Evolutionary conservation across 768 basidiomycete species (phyloP).

Genomic region (Lenzites betulinus): DNA sequence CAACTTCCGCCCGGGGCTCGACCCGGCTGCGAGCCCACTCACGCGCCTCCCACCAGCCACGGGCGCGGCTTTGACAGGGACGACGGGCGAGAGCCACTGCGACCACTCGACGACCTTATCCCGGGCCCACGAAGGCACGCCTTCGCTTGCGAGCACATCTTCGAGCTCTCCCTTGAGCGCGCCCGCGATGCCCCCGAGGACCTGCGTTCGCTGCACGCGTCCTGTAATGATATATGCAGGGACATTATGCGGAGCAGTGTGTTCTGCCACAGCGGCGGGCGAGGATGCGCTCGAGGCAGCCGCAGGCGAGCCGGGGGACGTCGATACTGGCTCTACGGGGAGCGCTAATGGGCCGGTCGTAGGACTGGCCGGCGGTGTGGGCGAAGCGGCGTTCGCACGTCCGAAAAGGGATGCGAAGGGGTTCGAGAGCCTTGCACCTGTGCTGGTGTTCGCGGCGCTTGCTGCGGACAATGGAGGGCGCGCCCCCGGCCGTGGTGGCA

Average conservation of each 20-base stretch:
- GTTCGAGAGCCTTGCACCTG: constrained; percentile 57
- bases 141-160: constrained; percentile 41
- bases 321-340: constrained; percentile 17
- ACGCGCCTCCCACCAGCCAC: neutral
- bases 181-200: constrained; percentile 55
- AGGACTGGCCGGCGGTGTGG: constrained; percentile 33
- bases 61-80: constrained; percentile 30
- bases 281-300: constrained; percentile 1
- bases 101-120: constrained; percentile 62
- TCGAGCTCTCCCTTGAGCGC: constrained; percentile 60
- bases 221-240: constrained; percentile 60
- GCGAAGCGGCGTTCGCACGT: constrained; percentile 35
- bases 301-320: constrained; percentile 32
- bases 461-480: constrained; percentile 8
- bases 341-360: constrained; percentile 13
- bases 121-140: constrained; percentile 56
- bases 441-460: neutral
- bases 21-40: constrained; percentile 9
- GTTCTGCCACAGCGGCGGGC: constrained; percentile 32
- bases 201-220: constrained; percentile 52
- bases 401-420: constrained; percentile 86
- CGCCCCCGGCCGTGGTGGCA: constrained; percentile 39
- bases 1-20: constrained; percentile 11
- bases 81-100: constrained; percentile 57
- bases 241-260: constrained; percentile 47